Evolutionary conservation across 371 early-diverging fungal species (phyloP).

Genomic region (Apophysomyces ossiformis): DNA sequence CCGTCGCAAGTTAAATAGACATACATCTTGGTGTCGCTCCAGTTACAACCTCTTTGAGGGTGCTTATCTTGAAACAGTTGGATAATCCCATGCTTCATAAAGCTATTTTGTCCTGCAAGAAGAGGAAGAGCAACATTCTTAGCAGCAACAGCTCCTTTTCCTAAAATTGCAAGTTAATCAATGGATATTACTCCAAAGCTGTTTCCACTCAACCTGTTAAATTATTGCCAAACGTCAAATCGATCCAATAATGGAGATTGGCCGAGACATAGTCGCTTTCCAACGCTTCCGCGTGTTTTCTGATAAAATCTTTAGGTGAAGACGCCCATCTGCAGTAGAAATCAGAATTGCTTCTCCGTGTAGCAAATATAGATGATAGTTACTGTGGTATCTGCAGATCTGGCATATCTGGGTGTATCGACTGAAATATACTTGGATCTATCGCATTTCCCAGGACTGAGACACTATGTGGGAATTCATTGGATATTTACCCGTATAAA

Average conservation of each 20-base stretch:
- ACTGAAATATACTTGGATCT: constrained; percentile 66
- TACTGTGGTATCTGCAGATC: constrained; percentile 66
- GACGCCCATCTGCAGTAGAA: constrained; percentile 56
- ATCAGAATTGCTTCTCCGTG: not conserved
- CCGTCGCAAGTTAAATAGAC: not conserved
- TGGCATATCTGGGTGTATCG: constrained; percentile 72
- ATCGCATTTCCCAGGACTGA: not conserved
- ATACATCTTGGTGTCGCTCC: constrained; percentile 35
- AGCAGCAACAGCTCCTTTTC: constrained; percentile 77
- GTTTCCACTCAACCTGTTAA: constrained; percentile 58
- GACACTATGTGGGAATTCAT: not conserved
- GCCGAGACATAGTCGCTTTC: constrained; percentile 83
- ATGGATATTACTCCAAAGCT: not conserved
- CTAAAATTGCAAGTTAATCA: constrained; percentile 19
- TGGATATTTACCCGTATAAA: constrained; percentile 56
- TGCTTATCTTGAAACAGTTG: constrained; percentile 78
- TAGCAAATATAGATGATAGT: constrained; percentile 2
- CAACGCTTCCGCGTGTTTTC: constrained; percentile 68
- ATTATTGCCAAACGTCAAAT: constrained; percentile 83
- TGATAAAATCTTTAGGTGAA: constrained; percentile 72
- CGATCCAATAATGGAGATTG: constrained; percentile 83
- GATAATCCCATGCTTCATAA: constrained; percentile 78
- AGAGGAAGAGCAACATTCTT: constrained; percentile 73
- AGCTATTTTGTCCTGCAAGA: constrained; percentile 66
- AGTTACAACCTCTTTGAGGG: constrained; percentile 63